Percentiles rank a stretch among this genome's conserved stretches.
phyloP scores from a whole-genome alignment of 805 yeast species.

The Torulaspora indica region DNA sequence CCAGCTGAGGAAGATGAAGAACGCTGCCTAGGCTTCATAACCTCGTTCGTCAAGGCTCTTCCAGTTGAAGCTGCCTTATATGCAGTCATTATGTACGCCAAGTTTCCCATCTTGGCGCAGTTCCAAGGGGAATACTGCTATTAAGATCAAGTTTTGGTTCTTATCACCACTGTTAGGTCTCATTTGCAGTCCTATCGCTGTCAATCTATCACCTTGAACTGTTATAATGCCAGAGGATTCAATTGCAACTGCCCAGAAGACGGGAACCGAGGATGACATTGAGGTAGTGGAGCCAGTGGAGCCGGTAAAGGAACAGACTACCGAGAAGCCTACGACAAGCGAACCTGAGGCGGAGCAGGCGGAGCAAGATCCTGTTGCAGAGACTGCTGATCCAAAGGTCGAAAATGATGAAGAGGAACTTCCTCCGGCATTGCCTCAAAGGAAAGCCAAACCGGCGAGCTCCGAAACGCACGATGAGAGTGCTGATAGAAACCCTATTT shows the following conservation, averaged over 20 bases:
- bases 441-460: conserved; percentile 14
- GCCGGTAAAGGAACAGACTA: conserved; percentile 6
- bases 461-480: conserved; percentile 8
- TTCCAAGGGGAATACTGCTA: conserved; percentile 1
- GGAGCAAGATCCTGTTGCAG: too few relatives aligned
- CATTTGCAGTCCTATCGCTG: too few relatives aligned
- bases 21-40: conserved; percentile 39
- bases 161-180: neutral
- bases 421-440: conserved; percentile 28
- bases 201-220: neutral
- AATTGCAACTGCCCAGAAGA: neutral
- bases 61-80: neutral
- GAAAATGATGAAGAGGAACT: conserved; percentile 13
- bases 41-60: neutral
- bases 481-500: conserved; percentile 25
- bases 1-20: conserved; percentile 70
- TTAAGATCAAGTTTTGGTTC: neutral
- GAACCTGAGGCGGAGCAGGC: neutral
- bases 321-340: conserved; percentile 1
- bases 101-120: neutral
- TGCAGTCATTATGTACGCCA: neutral
- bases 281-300: conserved; percentile 12
- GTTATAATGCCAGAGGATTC: conserved; percentile 1
- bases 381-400: neutral
- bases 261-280: neutral